These are phyloP conservation scores for Sclerotinia subarctica DNA, from an alignment of 2,329 filamentous ascomycete genomes.

Conservation along the genomic window DNA sequence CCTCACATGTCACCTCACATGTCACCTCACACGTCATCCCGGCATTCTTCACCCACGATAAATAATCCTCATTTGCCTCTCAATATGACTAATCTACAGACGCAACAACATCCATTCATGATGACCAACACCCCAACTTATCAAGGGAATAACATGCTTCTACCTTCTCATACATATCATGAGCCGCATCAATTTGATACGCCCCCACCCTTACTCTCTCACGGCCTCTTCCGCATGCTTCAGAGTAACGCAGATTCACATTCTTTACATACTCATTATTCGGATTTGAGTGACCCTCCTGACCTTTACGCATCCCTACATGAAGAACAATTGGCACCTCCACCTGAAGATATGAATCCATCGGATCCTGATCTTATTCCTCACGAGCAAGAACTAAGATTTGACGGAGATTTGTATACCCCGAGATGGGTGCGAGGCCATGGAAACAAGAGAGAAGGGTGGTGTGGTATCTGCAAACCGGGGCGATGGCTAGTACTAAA, in stretches of 20 bases:
- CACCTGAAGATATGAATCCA: conserved; percentile 78
- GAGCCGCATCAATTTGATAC: conserved; percentile 54
- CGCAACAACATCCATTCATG: conserved; percentile 55
- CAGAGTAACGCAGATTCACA: conserved; percentile 72
- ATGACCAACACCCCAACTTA: conserved; percentile 52
- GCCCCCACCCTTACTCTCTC: conserved; percentile 61
- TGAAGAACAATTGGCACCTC: conserved; percentile 70
- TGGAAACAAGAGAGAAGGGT: conserved; percentile 83
- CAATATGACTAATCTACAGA: conserved; percentile 52
- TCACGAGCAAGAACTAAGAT: conserved; percentile 75
- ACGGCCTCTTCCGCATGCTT: conserved; percentile 69
- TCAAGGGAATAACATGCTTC: conserved; percentile 56
- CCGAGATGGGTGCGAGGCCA: conserved; percentile 81
- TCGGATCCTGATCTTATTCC: conserved; percentile 71
- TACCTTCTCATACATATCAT: conserved; percentile 50
- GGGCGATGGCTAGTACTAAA: conserved; percentile 84
- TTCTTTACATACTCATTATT: conserved; percentile 64
- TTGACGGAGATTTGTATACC: conserved; percentile 78
- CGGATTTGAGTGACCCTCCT: conserved; percentile 71
- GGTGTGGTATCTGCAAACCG: conserved; percentile 85
- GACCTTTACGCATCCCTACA: conserved; percentile 73
- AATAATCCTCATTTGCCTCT: conserved; percentile 47
- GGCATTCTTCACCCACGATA: conserved; percentile 47
- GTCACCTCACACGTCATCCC: no score
- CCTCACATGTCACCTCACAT: conserved; percentile 50